Conservation (phyloP, 495 filamentous ascomycete genomes). For the Lophiostoma macrostomum region DNA sequence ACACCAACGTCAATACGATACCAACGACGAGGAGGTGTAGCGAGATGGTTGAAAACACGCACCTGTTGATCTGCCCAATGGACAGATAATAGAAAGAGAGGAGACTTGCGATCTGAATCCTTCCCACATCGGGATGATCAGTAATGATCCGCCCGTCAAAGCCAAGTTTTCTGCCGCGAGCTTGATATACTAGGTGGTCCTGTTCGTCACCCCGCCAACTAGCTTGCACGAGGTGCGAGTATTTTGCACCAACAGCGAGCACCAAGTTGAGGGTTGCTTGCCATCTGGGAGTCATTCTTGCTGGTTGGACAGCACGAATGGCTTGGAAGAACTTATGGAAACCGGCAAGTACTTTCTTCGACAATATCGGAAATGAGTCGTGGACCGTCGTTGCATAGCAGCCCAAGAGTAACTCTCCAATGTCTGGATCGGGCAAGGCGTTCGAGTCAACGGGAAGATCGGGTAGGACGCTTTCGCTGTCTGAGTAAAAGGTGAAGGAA, state of each 20-base stretch:
- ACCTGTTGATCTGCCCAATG: slow-evolving; percentile 60
- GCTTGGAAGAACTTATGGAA: slow-evolving; percentile 37
- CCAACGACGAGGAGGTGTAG: background rate
- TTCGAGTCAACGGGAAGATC: slow-evolving; percentile 45
- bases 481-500: slow-evolving; percentile 18
- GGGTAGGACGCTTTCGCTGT: slow-evolving; percentile 27
- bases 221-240: slow-evolving; percentile 46
- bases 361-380: slow-evolving; percentile 58
- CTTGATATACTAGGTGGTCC: slow-evolving; percentile 54
- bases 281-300: slow-evolving; percentile 40
- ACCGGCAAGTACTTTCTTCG: slow-evolving; percentile 51
- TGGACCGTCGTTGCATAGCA: slow-evolving; percentile 58
- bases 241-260: slow-evolving; percentile 57
- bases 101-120: slow-evolving; percentile 56
- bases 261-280: slow-evolving; percentile 61
- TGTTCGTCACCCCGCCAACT: slow-evolving; percentile 47
- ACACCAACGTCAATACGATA: background rate
- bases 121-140: slow-evolving; percentile 54
- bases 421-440: slow-evolving; percentile 48
- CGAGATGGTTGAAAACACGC: too few species aligned
- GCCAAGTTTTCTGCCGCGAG: slow-evolving; percentile 50
- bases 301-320: background rate
- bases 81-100: slow-evolving; percentile 58
- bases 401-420: slow-evolving; percentile 51
- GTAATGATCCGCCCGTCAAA: slow-evolving; percentile 50